A percentile compares a stretch with the other conserved stretches of the same genome.
Evolutionary conservation across 2,329 filamentous ascomycete species (phyloP).

Genomic region (Hypoxylon sp.): DNA sequence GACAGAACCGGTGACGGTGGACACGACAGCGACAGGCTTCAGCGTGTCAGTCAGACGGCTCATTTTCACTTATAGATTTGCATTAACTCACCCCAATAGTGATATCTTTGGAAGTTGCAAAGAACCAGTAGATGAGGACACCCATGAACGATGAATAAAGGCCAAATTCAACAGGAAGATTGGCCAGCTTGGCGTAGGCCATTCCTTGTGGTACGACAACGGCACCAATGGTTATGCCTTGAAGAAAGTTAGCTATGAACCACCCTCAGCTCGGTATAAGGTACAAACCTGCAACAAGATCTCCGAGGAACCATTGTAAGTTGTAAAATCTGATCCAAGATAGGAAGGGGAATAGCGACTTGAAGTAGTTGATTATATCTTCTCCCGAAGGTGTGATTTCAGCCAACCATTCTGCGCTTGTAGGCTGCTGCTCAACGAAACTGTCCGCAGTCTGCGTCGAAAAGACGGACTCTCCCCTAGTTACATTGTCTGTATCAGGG

Average conservation of each 20-base stretch:
- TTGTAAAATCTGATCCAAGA: constrained; percentile 95
- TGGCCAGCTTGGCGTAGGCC: constrained; percentile 90
- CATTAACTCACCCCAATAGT: constrained; percentile 83
- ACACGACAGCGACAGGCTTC: constrained; percentile 94
- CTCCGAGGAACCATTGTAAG: constrained; percentile 86
- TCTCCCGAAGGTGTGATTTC: constrained; percentile 72
- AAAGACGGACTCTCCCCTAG: constrained; percentile 83
- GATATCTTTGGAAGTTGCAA: constrained; percentile 98
- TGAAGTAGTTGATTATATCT: constrained; percentile 72
- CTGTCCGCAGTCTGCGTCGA: constrained; percentile 80
- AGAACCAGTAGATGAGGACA: constrained; percentile 95
- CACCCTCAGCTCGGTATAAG: constrained; percentile 6
- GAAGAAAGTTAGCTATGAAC: constrained; percentile 42
- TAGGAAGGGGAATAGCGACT: constrained; percentile 86
- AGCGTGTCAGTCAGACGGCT: constrained; percentile 16
- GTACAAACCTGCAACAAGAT: constrained; percentile 84
- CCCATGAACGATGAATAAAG: constrained; percentile 98
- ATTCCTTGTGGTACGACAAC: constrained; percentile 95
- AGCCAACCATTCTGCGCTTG: constrained; percentile 78
- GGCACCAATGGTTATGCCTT: constrained; percentile 70
- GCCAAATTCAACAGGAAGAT: constrained; percentile 85
- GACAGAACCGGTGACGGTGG: constrained; percentile 87
- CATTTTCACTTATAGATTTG: background rate
- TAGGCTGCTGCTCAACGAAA: constrained; percentile 88
- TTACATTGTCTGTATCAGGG: constrained; percentile 76